phyloP scores from a whole-genome alignment of 2,329 filamentous ascomycete genomes.

The Aspergillus luchuensis region DNA sequence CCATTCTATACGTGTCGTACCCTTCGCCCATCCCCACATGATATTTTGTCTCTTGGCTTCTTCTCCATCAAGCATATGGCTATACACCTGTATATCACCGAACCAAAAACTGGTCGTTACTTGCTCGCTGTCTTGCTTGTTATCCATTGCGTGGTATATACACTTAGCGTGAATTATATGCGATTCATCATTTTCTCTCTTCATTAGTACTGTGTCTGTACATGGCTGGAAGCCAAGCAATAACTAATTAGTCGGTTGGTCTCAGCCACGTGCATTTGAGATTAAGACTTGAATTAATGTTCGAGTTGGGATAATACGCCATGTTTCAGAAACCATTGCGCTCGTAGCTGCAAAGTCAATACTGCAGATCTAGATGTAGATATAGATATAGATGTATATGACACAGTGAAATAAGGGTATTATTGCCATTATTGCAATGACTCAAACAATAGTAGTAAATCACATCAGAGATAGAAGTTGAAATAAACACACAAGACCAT shows the following conservation, averaged over 20 bases:
- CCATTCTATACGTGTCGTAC: no score
- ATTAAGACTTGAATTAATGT: no score
- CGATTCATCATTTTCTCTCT: neutral
- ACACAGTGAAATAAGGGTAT: no score
- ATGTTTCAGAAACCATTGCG: no score
- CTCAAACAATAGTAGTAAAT: neutral
- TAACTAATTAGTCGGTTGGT: neutral
- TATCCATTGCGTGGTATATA: neutral
- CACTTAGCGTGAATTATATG: conserved; percentile 2
- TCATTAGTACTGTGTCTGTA: no score
- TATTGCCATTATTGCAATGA: neutral
- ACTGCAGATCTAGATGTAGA: no score
- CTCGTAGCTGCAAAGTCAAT: no score
- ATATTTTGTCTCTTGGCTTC: neutral
- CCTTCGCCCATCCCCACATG: neutral
- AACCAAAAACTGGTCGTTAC: neutral
- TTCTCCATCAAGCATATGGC: neutral
- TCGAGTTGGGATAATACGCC: no score
- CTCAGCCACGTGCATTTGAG: neutral
- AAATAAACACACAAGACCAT: neutral
- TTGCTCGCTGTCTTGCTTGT: conserved; percentile 1
- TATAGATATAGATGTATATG: no score
- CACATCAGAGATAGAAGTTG: neutral
- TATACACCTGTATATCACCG: neutral
- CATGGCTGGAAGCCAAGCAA: neutral